Evolutionary conservation across 176 grass and related monocot genomes (phyloP).

Genomic region (Otatea glauca): DNA sequence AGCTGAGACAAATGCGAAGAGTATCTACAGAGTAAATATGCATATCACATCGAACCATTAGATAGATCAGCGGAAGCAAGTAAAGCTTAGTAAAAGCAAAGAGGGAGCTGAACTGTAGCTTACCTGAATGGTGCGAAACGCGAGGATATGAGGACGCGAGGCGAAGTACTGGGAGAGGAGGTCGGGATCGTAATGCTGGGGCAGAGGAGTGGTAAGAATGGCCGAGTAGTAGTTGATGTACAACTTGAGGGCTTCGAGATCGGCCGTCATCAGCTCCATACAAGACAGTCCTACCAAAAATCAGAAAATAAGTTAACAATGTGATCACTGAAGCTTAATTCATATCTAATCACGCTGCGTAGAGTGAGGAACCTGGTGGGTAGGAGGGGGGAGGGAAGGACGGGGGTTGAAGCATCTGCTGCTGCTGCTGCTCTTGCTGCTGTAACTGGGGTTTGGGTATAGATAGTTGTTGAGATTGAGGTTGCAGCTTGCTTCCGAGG

Average conservation of each 20-base stretch:
- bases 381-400: slow-evolving; percentile 42
- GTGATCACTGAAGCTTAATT: slow-evolving; percentile 29
- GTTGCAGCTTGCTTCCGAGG: slow-evolving; percentile 38
- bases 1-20: slow-evolving; percentile 63
- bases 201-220: slow-evolving; percentile 65
- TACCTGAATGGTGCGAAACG: slow-evolving; percentile 73
- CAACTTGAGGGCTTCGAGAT: slow-evolving; percentile 77
- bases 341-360: neutral
- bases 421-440: slow-evolving; percentile 28
- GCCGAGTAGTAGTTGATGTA: slow-evolving; percentile 62
- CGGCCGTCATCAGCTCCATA: slow-evolving; percentile 86
- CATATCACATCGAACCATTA: slow-evolving; percentile 1
- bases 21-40: slow-evolving; percentile 58
- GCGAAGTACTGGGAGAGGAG: slow-evolving; percentile 68
- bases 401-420: slow-evolving; percentile 40
- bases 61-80: slow-evolving; percentile 29
- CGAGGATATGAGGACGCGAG: slow-evolving; percentile 79
- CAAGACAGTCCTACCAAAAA: slow-evolving; percentile 63
- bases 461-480: slow-evolving; percentile 1
- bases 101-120: neutral
- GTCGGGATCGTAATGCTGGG: slow-evolving; percentile 78
- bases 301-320: neutral
- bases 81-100: slow-evolving; percentile 18
- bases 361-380: slow-evolving; percentile 47
- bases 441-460: slow-evolving; percentile 29